Percentiles rank a stretch among this genome's conserved stretches.
These are phyloP conservation scores for Pyropia yezoensis DNA, from an alignment of 23 red algal species.

Conservation along the genomic window DNA sequence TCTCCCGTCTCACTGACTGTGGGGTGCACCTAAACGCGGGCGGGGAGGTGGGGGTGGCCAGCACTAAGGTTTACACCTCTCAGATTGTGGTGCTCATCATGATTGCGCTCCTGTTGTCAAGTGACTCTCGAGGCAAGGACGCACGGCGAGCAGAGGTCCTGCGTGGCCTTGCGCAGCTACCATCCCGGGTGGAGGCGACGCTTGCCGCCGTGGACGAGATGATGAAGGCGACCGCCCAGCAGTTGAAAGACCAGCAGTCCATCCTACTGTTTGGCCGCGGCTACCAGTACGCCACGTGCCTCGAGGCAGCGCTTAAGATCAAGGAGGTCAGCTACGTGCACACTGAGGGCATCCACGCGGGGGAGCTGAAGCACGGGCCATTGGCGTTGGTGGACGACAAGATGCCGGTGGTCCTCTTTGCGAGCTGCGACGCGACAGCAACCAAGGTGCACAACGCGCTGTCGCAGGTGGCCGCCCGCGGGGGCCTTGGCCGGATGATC, in stretches of 20 bases:
- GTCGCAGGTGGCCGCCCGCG: slow-evolving; percentile 81
- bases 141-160: slow-evolving; percentile 62
- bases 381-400: slow-evolving; percentile 92
- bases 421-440: slow-evolving; percentile 53
- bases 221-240: slow-evolving; percentile 27
- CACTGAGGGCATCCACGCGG: slow-evolving; percentile 97
- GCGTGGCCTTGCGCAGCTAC: slow-evolving; percentile 47
- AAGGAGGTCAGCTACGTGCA: slow-evolving; percentile 96
- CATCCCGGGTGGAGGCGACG: slow-evolving; percentile 30
- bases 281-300: slow-evolving; percentile 92
- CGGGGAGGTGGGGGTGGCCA: slow-evolving; percentile 91
- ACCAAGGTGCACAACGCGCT: slow-evolving; percentile 82
- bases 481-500: slow-evolving; percentile 70
- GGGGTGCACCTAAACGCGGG: slow-evolving; percentile 96
- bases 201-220: slow-evolving; percentile 40
- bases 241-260: slow-evolving; percentile 44
- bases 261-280: slow-evolving; percentile 85
- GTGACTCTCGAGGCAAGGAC: slow-evolving; percentile 67
- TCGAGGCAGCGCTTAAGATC: slow-evolving; percentile 95
- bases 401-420: slow-evolving; percentile 91
- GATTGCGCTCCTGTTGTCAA: slow-evolving; percentile 71
- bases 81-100: slow-evolving; percentile 93
- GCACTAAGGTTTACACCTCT: slow-evolving; percentile 92
- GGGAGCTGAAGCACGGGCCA: slow-evolving; percentile 96
- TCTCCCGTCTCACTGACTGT: slow-evolving; percentile 85